Evolutionary conservation across 257 asterid genomes (phyloP).

Genomic region (Ocimum tenuiflorum): DNA sequence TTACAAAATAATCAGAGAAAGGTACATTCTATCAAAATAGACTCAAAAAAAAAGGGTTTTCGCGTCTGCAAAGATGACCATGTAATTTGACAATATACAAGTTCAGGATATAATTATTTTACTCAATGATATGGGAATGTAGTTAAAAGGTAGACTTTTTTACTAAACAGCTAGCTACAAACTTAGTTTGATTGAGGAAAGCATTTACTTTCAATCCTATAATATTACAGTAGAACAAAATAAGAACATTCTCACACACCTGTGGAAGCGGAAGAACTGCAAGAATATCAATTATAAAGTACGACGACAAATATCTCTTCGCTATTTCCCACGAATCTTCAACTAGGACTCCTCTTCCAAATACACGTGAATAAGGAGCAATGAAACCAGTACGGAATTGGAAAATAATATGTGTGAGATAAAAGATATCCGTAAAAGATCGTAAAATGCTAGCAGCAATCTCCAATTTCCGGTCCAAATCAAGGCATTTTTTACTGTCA

Average conservation of each 20-base stretch:
- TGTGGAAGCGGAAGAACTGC: conserved; percentile 99
- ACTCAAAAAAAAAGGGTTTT: not conserved
- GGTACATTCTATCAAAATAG: conserved; percentile 3
- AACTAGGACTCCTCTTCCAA: conserved; percentile 96
- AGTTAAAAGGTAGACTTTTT: not conserved
- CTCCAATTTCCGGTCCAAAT: conserved; percentile 70
- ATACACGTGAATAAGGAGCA: conserved; percentile 94
- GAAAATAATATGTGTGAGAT: conserved; percentile 78
- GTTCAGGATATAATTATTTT: not conserved
- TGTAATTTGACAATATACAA: not conserved
- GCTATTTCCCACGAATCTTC: conserved; percentile 93
- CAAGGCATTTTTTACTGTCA: conserved; percentile 65
- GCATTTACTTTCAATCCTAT: not conserved
- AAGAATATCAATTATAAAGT: conserved; percentile 81
- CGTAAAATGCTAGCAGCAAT: conserved; percentile 67
- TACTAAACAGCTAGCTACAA: not conserved
- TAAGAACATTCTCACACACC: conserved; percentile 34
- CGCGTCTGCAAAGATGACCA: not conserved
- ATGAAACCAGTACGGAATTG: conserved; percentile 95
- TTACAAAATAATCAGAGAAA: conserved; percentile 25
- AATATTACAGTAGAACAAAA: not conserved
- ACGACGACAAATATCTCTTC: conserved; percentile 76
- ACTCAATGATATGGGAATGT: not conserved
- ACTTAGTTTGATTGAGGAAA: not conserved
- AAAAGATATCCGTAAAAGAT: conserved; percentile 77